These are phyloP conservation scores for Apiosordaria backusii DNA, from an alignment of 495 filamentous ascomycete species.

Conservation along the genomic window DNA sequence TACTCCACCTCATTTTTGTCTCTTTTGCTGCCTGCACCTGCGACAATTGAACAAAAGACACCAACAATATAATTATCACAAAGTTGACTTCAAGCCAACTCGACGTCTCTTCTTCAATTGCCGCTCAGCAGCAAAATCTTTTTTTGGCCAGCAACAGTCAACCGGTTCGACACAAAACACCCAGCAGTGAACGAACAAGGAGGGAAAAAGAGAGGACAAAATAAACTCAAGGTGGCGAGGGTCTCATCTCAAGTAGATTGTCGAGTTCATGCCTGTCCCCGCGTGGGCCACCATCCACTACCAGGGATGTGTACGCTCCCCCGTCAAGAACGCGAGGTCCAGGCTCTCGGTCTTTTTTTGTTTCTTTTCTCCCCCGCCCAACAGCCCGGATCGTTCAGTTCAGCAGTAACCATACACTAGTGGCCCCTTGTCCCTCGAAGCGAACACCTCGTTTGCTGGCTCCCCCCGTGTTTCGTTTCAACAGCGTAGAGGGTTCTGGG, in stretches of 20 bases:
- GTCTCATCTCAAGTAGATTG: constrained; percentile 7
- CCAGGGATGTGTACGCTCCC: background rate
- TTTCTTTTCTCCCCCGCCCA: background rate
- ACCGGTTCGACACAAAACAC: background rate
- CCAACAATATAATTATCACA: background rate
- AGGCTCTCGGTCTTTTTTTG: background rate
- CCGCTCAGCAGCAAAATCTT: constrained; percentile 3
- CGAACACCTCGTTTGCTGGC: background rate
- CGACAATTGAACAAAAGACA: background rate
- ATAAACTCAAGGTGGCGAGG: background rate
- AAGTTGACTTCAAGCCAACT: background rate
- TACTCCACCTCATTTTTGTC: constrained; percentile 24
- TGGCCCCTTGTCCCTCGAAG: background rate
- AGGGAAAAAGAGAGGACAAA: background rate
- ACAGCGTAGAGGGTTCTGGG: background rate
- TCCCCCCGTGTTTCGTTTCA: constrained; percentile 25
- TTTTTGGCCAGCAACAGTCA: background rate
- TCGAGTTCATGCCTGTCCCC: background rate
- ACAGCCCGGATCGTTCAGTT: too few relatives aligned
- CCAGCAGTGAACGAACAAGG: background rate
- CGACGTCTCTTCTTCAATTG: background rate
- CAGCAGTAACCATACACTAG: too few relatives aligned
- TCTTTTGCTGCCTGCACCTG: background rate
- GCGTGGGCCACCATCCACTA: background rate
- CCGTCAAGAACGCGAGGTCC: background rate